These are phyloP conservation scores for Tetraselmis chui DNA, from an alignment of 139 green algal genomes.

Conservation along the genomic window DNA sequence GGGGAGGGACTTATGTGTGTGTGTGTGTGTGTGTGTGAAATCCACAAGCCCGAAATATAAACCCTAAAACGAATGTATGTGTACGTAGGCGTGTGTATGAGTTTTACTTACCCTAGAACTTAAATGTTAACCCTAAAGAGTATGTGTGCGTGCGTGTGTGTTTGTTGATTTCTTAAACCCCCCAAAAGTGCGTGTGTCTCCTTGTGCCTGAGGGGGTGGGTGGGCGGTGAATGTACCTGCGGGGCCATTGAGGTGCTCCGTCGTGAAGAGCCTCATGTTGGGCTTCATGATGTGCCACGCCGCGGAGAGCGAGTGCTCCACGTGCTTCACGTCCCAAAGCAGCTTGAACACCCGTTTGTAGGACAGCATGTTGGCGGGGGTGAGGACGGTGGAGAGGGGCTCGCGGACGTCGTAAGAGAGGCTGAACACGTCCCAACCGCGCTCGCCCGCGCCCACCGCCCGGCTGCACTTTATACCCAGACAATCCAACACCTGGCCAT, in stretches of 20 bases:
- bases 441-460: conserved; percentile 7
- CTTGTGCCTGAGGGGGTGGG: too few relatives aligned
- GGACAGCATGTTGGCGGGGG: conserved; percentile 33
- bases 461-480: too few relatives aligned
- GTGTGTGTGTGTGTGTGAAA: too few relatives aligned
- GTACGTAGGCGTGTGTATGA: too few relatives aligned
- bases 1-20: too few relatives aligned
- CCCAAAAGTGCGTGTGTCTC: too few relatives aligned
- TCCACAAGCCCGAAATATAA: too few relatives aligned
- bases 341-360: conserved; percentile 79
- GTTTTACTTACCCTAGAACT: too few relatives aligned
- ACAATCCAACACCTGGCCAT: conserved; percentile 20
- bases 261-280: conserved; percentile 9
- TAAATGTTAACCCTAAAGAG: too few relatives aligned
- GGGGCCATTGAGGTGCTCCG: not conserved
- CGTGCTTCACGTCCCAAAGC: conserved; percentile 83
- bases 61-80: too few relatives aligned
- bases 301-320: conserved; percentile 60
- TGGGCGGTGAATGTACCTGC: conserved; percentile 4
- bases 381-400: conserved; percentile 70
- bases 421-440: conserved; percentile 90
- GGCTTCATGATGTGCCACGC: conserved; percentile 61
- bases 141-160: too few relatives aligned
- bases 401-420: conserved; percentile 65
- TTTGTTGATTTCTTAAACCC: too few relatives aligned